phyloP scores from a whole-genome alignment of 139 green algal species.

The Picochlorum costavermella region DNA sequence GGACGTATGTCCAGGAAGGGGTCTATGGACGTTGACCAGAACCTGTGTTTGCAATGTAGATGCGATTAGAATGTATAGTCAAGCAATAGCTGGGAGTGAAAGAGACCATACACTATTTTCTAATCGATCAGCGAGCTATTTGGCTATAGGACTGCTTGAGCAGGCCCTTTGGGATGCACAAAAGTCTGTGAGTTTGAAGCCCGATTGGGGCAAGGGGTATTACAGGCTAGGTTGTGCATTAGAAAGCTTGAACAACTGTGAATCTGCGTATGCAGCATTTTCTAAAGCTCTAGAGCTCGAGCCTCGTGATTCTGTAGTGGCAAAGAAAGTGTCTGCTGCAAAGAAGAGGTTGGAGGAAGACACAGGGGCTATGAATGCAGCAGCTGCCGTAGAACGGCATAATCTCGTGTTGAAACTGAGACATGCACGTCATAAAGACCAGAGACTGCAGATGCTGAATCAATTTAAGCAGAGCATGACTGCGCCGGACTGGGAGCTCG shows the following conservation, averaged over 20 bases:
- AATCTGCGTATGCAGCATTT: conserved; percentile 11
- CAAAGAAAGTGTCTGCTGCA: not conserved
- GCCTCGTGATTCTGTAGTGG: conserved; percentile 15
- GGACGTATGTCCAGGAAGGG: not conserved
- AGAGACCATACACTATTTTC: conserved; percentile 23
- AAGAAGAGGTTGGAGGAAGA: conserved; percentile 11
- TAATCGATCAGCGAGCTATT: conserved; percentile 42
- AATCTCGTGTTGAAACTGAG: conserved; percentile 35
- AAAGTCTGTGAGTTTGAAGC: conserved; percentile 13
- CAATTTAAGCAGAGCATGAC: conserved; percentile 64
- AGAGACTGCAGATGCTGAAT: conserved; percentile 22
- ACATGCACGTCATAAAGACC: conserved; percentile 26
- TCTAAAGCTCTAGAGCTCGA: conserved; percentile 13
- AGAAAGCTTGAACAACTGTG: conserved; percentile 15
- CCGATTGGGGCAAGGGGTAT: conserved; percentile 38
- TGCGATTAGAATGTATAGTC: conserved; percentile 34
- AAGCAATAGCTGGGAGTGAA: conserved; percentile 35
- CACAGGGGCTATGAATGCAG: conserved; percentile 7
- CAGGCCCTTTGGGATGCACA: conserved; percentile 33
- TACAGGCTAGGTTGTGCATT: conserved; percentile 36
- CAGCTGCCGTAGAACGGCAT: conserved; percentile 24
- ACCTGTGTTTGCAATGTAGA: conserved; percentile 16
- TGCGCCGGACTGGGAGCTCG: conserved; percentile 53
- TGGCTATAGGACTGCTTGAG: conserved; percentile 19
- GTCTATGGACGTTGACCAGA: not conserved